A percentile compares a stretch with the other conserved stretches of the same genome.
phyloP scores from a whole-genome alignment of 257 asterid genomes.

The Solanum chmielewskii region DNA sequence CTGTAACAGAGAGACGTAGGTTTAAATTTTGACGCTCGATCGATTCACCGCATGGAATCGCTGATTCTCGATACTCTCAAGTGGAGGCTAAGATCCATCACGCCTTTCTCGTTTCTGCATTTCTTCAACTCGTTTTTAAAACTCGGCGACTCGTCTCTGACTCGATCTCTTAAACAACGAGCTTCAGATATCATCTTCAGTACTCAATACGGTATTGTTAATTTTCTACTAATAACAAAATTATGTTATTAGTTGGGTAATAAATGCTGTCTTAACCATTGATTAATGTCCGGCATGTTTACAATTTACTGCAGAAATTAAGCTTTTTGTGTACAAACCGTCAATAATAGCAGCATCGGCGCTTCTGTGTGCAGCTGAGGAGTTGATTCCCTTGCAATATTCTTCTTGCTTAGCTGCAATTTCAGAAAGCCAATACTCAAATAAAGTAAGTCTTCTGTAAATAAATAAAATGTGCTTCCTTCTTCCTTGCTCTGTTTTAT shows the following conservation, averaged over 20 bases:
- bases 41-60: slow-evolving; percentile 45
- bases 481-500: background rate
- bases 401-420: slow-evolving; percentile 21
- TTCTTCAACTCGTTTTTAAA: slow-evolving; percentile 24
- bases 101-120: slow-evolving; percentile 52
- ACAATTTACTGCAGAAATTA: slow-evolving; percentile 14
- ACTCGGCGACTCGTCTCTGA: slow-evolving; percentile 13
- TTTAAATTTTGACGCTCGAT: slow-evolving; percentile 18
- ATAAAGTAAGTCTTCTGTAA: slow-evolving; percentile 15
- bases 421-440: slow-evolving; percentile 19
- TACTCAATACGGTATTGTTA: slow-evolving; percentile 27
- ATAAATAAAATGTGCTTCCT: background rate
- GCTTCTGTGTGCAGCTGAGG: slow-evolving; percentile 33
- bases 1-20: slow-evolving; percentile 35
- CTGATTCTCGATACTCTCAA: slow-evolving; percentile 31
- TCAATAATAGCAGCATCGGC: slow-evolving; percentile 51
- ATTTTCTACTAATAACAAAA: background rate
- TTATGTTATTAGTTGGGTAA: background rate
- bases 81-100: slow-evolving; percentile 54
- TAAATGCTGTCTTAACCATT: background rate
- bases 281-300: background rate
- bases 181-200: slow-evolving; percentile 33
- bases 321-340: slow-evolving; percentile 35
- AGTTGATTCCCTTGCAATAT: slow-evolving; percentile 17
- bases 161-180: slow-evolving; percentile 18